Conservation (phyloP, 2,329 filamentous ascomycete genomes). For the Pseudogymnoascus verrucosus region DNA sequence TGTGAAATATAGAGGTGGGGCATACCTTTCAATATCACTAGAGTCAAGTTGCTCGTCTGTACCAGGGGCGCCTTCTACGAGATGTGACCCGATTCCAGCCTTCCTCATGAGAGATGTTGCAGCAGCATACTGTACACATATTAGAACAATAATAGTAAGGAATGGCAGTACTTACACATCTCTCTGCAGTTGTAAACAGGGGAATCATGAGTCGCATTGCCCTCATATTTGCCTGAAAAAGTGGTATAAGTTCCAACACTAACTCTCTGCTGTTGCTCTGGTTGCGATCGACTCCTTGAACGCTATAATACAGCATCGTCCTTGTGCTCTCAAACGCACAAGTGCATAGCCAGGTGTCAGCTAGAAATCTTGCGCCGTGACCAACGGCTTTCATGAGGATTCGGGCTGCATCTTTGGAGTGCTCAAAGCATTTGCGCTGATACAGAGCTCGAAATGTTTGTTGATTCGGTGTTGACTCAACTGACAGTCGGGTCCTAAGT, state of each 20-base stretch:
- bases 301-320: conserved; percentile 42
- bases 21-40: conserved; percentile 2
- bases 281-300: conserved; percentile 32
- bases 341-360: conserved; percentile 38
- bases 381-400: conserved; percentile 34
- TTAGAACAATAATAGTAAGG: neutral
- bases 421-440: conserved; percentile 6
- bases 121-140: neutral
- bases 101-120: conserved; percentile 12
- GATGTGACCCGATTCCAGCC: conserved; percentile 11
- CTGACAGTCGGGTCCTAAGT: conserved; percentile 33
- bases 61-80: neutral
- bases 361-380: conserved; percentile 34
- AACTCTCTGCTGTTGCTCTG: conserved; percentile 10
- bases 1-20: neutral
- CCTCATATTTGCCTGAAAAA: conserved; percentile 8
- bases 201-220: conserved; percentile 8
- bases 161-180: neutral
- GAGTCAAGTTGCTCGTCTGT: neutral
- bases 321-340: conserved; percentile 41
- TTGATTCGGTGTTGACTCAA: conserved; percentile 33
- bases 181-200: conserved; percentile 3
- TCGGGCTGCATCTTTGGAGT: conserved; percentile 22
- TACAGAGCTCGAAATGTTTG: conserved; percentile 26
- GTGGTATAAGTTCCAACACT: neutral